Base-by-base conservation (phyloP, 1,284 basidiomycete species). In the Cryptococcus wingfieldii region DNA sequence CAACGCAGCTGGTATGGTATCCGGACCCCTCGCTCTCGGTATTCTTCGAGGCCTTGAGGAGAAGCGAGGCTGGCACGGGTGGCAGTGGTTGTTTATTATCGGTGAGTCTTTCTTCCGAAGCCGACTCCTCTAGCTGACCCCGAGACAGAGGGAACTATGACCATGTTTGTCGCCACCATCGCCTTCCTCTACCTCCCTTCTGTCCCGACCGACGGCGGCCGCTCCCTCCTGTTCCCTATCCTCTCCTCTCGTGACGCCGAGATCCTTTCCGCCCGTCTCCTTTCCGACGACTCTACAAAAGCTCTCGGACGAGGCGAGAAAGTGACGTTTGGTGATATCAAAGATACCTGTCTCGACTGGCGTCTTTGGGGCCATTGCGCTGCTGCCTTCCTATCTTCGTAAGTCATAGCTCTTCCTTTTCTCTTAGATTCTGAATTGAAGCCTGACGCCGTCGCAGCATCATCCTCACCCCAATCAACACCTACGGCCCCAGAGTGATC, bases 381-480 rank as follows among this genome's bases (percentile, higher is more conserved):
- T 14, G 49, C 61, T 45, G 61, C 58, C 4, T 55, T 62, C 45
- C 49, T 60, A 14, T 62, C 61, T 13, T 62, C 61, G 61, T 60
- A 45, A 57, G 58, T 60, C 34, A 28, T 18, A 13, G 7, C 38
- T 28, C 31, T 9, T 8, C 14, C 16, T 5, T 16, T 14, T 19
- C 19, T n/a, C 44, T 14, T 27, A 18, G 16, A 23, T 38, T 1
- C 45, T 44, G 43, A 34, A 45, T 3, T 14, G 3, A 34, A 18
- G 7, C 23, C 23, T 23, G 23, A 23, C 23, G 23, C 23, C 23
- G 23, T 23, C 1, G 19, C 47, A 62, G 61, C 14, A 53, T 62
- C 50, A 54, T 62, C 50, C 12, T 62, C 25, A 62, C 61, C 43
- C 58, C 61, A 1, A 58, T 62, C 47, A 62, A 62, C 50, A 62